phyloP scores from a whole-genome alignment of 2,329 filamentous ascomycete species.

The Clathrospora elynae region DNA sequence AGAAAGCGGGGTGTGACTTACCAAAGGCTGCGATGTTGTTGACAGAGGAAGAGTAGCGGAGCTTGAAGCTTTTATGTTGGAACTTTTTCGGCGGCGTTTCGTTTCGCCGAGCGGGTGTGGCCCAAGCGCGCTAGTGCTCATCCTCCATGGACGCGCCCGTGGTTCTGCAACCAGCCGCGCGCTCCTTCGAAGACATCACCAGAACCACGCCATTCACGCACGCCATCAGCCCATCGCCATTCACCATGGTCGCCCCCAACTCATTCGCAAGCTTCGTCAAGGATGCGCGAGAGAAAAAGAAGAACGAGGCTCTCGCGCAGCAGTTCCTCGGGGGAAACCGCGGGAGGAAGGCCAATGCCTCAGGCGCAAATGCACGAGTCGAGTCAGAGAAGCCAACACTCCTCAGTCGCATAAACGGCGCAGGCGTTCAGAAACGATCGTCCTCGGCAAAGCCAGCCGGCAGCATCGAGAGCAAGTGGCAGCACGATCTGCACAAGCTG shows the following conservation, averaged over 20 bases:
- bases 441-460: constrained; percentile 52
- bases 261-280: constrained; percentile 43
- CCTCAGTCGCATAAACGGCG: constrained; percentile 73
- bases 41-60: constrained; percentile 16
- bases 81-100: constrained; percentile 30
- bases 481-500: constrained; percentile 68
- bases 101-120: constrained; percentile 24
- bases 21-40: constrained; percentile 31
- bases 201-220: constrained; percentile 3
- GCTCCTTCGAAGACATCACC: constrained; percentile 1
- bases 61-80: constrained; percentile 25
- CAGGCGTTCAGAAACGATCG: constrained; percentile 68
- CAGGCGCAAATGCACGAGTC: constrained; percentile 57
- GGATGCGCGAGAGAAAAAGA: constrained; percentile 67
- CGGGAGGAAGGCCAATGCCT: constrained; percentile 60
- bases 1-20: constrained; percentile 32
- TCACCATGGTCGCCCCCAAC: constrained; percentile 25
- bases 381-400: constrained; percentile 59
- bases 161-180: constrained; percentile 9
- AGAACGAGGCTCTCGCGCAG: constrained; percentile 72
- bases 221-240: neutral
- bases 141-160: constrained; percentile 21
- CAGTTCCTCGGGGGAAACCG: constrained; percentile 68
- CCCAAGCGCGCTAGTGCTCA: constrained; percentile 10
- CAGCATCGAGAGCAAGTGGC: constrained; percentile 71